Percentiles rank a stretch among this genome's conserved stretches.
These are phyloP conservation scores for Zizania latifolia DNA, from an alignment of 176 grass and related monocot species.

Conservation along the genomic window DNA sequence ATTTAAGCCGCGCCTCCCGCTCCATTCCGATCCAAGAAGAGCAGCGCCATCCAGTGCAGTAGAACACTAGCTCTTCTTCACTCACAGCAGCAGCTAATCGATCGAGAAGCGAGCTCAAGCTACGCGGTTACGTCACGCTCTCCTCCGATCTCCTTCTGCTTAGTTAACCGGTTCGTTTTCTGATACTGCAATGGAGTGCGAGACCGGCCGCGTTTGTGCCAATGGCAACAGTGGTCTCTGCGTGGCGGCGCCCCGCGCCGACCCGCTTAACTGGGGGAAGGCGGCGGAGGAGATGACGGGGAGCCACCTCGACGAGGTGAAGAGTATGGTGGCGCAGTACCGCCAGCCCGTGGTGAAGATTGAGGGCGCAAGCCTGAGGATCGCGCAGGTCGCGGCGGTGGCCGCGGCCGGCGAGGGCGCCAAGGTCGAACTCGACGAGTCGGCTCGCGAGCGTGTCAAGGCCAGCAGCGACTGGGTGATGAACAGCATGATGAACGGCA, in stretches of 20 bases:
- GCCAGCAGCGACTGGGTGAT: constrained; percentile 66
- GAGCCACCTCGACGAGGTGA: constrained; percentile 56
- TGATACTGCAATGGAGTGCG: constrained; percentile 23
- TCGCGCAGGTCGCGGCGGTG: constrained; percentile 44
- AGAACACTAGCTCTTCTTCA: constrained; percentile 29
- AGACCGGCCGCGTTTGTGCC: constrained; percentile 15
- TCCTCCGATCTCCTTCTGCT: background rate
- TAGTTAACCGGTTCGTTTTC: background rate
- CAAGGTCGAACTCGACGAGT: constrained; percentile 43
- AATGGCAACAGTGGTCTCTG: constrained; percentile 8
- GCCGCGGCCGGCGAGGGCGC: constrained; percentile 20
- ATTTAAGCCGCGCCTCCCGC: constrained; percentile 38
- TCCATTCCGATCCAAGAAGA: constrained; percentile 34
- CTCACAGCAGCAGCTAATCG: background rate
- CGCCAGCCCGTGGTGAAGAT: constrained; percentile 39
- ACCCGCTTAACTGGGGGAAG: constrained; percentile 52
- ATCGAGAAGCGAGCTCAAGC: background rate
- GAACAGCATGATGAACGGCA: constrained; percentile 49
- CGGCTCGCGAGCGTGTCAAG: constrained; percentile 35
- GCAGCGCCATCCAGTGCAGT: background rate
- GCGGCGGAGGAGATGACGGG: constrained; percentile 40
- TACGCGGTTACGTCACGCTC: background rate
- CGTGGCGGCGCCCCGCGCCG: constrained; percentile 25
- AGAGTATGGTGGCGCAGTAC: constrained; percentile 50
- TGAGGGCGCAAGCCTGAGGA: constrained; percentile 40